A percentile compares a stretch with the other conserved stretches of the same genome.
Evolutionary conservation across 164 flowering plant species (phyloP).

Genomic region (Litsea cubeba): DNA sequence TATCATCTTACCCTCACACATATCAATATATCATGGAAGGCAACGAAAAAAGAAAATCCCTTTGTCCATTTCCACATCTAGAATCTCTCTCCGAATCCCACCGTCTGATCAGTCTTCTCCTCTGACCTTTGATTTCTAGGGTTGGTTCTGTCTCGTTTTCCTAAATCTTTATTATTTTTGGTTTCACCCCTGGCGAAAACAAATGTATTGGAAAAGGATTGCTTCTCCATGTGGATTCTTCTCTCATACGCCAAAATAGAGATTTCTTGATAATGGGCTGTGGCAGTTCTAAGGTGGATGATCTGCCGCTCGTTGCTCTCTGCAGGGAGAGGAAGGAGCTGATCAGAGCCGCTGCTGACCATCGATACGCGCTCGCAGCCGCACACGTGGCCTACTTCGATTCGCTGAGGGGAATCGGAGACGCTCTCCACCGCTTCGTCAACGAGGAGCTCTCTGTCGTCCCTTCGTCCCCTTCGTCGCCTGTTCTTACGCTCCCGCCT

Average conservation of each 20-base stretch:
- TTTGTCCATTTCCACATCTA: too few relatives aligned
- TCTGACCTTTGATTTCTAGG: too few relatives aligned
- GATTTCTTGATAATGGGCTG: conserved; percentile 53
- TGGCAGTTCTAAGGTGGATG: conserved; percentile 71
- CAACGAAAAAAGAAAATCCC: too few relatives aligned
- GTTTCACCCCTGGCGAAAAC: not conserved
- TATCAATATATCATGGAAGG: too few relatives aligned
- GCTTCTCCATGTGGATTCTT: conserved; percentile 7
- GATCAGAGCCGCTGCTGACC: conserved; percentile 60
- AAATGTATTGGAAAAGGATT: not conserved
- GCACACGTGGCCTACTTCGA: conserved; percentile 73
- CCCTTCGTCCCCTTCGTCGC: conserved; percentile 42
- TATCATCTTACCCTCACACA: too few relatives aligned
- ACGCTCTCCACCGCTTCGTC: conserved; percentile 60
- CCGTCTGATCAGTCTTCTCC: too few relatives aligned
- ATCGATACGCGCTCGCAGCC: conserved; percentile 68
- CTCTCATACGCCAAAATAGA: too few relatives aligned
- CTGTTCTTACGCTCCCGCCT: conserved; percentile 60
- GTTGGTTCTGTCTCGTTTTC: too few relatives aligned
- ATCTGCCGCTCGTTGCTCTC: conserved; percentile 56
- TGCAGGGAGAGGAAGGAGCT: conserved; percentile 72
- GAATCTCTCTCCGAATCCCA: too few relatives aligned
- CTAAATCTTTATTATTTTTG: not conserved
- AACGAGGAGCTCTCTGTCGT: conserved; percentile 59
- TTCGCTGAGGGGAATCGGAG: conserved; percentile 62